These are phyloP conservation scores for Scheffersomyces amazonensis DNA, from an alignment of 805 yeast genomes.

Conservation along the genomic window DNA sequence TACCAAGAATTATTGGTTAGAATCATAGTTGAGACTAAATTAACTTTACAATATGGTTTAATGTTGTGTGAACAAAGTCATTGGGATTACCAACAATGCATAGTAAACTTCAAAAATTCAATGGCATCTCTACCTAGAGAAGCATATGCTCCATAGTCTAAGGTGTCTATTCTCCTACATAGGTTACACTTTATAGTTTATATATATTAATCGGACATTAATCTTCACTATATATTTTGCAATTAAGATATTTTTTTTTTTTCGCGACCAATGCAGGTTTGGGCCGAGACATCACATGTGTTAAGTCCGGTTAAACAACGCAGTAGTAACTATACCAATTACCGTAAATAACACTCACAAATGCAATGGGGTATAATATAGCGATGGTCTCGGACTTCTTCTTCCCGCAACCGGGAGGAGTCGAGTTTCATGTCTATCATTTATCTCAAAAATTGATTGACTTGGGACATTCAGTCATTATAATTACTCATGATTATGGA, in stretches of 20 bases:
- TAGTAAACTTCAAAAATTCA: constrained; percentile 67
- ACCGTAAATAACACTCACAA: too few relatives aligned
- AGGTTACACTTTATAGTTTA: background rate
- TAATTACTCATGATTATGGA: constrained; percentile 87
- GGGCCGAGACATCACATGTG: too few relatives aligned
- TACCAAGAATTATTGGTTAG: constrained; percentile 67
- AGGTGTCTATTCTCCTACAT: background rate
- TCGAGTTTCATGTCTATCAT: constrained; percentile 92
- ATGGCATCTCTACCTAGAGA: constrained; percentile 46
- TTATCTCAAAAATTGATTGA: constrained; percentile 77
- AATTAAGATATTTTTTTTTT: too few relatives aligned
- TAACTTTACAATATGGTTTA: constrained; percentile 74
- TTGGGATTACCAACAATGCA: constrained; percentile 74
- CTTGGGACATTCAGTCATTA: constrained; percentile 80
- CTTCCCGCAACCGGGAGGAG: constrained; percentile 98
- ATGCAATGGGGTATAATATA: constrained; percentile 31
- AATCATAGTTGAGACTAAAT: constrained; percentile 67
- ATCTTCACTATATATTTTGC: too few relatives aligned
- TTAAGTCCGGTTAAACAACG: too few relatives aligned
- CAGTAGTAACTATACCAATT: too few relatives aligned
- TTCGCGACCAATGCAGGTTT: too few relatives aligned
- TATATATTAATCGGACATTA: too few relatives aligned
- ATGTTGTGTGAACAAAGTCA: constrained; percentile 86
- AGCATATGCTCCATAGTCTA: constrained; percentile 20
- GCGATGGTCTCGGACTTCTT: constrained; percentile 94